A percentile compares a stretch with the other conserved stretches of the same genome.
phyloP scores from a whole-genome alignment of 768 basidiomycete species.

The Lactarius akahatsu region DNA sequence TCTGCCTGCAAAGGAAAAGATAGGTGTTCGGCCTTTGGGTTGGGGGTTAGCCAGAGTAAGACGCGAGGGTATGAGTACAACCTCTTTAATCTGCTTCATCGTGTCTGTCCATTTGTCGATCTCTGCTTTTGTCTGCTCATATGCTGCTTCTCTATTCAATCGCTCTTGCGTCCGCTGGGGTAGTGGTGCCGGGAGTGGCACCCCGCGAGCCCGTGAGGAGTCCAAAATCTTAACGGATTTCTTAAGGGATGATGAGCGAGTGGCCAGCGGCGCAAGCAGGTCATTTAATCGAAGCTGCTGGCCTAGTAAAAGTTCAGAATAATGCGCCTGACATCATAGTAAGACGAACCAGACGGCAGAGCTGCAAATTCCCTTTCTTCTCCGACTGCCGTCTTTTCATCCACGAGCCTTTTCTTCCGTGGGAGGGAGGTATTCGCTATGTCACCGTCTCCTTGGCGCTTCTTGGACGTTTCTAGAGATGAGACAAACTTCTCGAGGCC shows the following conservation, averaged over 20 bases:
- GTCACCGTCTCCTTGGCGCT: constrained; percentile 53
- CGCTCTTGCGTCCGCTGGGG: constrained; percentile 86
- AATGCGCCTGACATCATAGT: neutral
- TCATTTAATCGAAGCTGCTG: constrained; percentile 68
- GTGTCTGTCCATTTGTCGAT: constrained; percentile 92
- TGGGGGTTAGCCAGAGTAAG: constrained; percentile 2
- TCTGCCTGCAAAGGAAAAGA: constrained; percentile 82
- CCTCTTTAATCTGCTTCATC: constrained; percentile 90
- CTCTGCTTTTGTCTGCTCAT: constrained; percentile 89
- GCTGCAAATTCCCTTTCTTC: constrained; percentile 27
- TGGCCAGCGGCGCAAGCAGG: constrained; percentile 69
- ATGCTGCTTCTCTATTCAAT: constrained; percentile 90
- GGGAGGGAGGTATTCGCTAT: constrained; percentile 2
- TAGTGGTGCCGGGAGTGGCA: constrained; percentile 72
- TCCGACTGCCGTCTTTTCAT: constrained; percentile 26
- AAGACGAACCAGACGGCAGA: constrained; percentile 17
- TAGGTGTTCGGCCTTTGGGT: constrained; percentile 71
- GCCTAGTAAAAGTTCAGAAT: constrained; percentile 38
- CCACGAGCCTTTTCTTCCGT: constrained; percentile 25
- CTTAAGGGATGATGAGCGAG: constrained; percentile 62
- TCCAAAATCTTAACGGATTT: constrained; percentile 66
- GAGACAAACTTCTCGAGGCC: constrained; percentile 73
- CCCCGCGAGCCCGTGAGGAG: constrained; percentile 52
- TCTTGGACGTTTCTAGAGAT: constrained; percentile 60
- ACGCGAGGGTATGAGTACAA: constrained; percentile 33